Conservation (phyloP, 495 filamentous ascomycete species). For the Filosporella fistucella region DNA sequence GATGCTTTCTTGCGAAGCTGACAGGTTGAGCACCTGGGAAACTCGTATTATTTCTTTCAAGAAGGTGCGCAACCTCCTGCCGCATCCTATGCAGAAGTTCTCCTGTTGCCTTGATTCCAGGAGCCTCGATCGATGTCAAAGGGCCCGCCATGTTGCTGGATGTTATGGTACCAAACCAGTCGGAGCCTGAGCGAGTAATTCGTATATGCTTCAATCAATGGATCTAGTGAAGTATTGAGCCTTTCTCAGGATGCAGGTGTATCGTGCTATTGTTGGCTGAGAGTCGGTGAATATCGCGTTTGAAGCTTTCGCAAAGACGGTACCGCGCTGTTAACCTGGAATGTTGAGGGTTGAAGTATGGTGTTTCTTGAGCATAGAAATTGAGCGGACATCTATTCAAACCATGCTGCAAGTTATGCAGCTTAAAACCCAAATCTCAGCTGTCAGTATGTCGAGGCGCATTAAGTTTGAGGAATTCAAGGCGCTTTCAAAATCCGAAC, state of each 20-base stretch:
- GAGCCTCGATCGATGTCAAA: constrained; percentile 36
- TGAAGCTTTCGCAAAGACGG: not conserved
- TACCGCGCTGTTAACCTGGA: not conserved
- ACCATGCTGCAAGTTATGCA: constrained; percentile 16
- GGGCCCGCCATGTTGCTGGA: constrained; percentile 16
- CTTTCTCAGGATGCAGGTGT: not conserved
- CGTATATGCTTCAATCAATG: not conserved
- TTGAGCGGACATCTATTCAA: constrained; percentile 14
- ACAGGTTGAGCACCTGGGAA: constrained; percentile 97
- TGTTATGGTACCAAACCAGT: too few species aligned
- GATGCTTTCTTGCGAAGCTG: constrained; percentile 74
- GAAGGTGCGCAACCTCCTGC: constrained; percentile 68
- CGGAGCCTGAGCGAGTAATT: not conserved
- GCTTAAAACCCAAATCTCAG: constrained; percentile 11
- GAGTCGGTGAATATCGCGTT: not conserved
- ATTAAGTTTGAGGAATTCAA: constrained; percentile 3
- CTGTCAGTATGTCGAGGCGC: constrained; percentile 7
- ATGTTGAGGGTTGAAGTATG: not conserved
- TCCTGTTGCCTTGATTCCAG: constrained; percentile 61
- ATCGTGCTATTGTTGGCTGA: not conserved
- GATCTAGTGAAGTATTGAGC: not conserved
- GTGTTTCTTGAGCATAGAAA: not conserved
- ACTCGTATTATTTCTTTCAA: constrained; percentile 55
- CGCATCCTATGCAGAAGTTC: constrained; percentile 58
- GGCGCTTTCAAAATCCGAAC: too few species aligned